Evolutionary conservation across 1,284 basidiomycete genomes (phyloP).

Genomic region (Coniophora puteana): DNA sequence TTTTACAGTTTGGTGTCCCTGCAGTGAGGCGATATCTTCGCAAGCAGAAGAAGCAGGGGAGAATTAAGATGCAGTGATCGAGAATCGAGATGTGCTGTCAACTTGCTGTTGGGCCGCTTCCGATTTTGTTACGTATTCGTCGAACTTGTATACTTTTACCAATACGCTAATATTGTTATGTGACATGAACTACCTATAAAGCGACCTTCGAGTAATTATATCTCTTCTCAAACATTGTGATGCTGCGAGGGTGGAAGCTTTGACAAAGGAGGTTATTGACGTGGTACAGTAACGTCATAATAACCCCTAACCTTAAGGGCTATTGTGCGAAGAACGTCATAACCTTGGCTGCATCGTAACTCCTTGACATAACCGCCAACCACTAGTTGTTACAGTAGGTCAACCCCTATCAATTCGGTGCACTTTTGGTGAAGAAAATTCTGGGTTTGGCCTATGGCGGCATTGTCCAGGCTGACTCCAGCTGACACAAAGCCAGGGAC

Average conservation of each 20-base stretch:
- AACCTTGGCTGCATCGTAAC: too few relatives aligned
- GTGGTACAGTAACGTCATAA: not conserved
- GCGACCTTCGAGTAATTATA: constrained; percentile 3
- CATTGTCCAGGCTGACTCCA: too few relatives aligned
- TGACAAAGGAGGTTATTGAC: not conserved
- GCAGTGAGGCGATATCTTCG: constrained; percentile 42
- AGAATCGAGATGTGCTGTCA: not conserved
- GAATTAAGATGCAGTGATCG: constrained; percentile 29
- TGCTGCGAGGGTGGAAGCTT: not conserved
- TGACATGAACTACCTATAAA: not conserved
- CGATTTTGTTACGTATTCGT: not conserved
- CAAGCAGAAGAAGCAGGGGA: constrained; percentile 33
- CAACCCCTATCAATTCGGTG: too few relatives aligned
- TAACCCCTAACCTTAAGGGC: too few relatives aligned
- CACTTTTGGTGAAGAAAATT: too few relatives aligned
- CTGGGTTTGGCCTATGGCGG: too few relatives aligned
- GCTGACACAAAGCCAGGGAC: not conserved
- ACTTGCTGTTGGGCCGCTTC: not conserved
- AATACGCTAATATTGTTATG: not conserved
- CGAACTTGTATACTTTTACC: not conserved
- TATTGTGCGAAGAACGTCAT: too few relatives aligned
- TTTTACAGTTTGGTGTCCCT: constrained; percentile 48
- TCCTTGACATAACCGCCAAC: too few relatives aligned
- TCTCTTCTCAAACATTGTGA: not conserved
- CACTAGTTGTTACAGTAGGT: too few relatives aligned